Evolutionary conservation across 306 rosid species (phyloP).

Genomic region (Alnus rubra): DNA sequence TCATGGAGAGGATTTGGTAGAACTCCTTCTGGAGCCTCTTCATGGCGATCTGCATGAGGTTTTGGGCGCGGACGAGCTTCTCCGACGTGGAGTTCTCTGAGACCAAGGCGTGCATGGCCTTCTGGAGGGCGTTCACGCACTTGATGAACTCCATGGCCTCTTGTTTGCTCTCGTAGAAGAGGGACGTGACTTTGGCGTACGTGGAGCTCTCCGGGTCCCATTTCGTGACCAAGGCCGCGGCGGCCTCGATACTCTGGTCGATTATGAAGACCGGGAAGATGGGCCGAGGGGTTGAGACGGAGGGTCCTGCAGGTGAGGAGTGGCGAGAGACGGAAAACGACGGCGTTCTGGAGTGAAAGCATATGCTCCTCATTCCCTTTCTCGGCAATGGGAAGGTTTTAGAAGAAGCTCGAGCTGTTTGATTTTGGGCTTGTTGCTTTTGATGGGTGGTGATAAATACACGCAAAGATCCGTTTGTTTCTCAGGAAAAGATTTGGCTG

Average conservation of each 20-base stretch:
- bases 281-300: conserved; percentile 27
- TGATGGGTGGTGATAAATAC: too few species aligned
- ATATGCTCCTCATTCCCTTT: conserved; percentile 58
- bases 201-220: conserved; percentile 65
- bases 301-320: conserved; percentile 30
- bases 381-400: conserved; percentile 33
- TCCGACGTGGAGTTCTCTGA: conserved; percentile 38
- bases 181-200: conserved; percentile 62
- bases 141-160: conserved; percentile 60
- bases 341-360: conserved; percentile 41
- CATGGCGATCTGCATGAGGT: conserved; percentile 70
- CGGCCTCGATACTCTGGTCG: conserved; percentile 40
- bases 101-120: conserved; percentile 57
- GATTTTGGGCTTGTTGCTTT: too few species aligned
- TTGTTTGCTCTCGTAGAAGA: conserved; percentile 52
- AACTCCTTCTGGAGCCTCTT: conserved; percentile 71
- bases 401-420: too few species aligned
- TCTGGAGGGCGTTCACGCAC: conserved; percentile 59
- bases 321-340: conserved; percentile 28
- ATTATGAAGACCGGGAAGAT: conserved; percentile 32
- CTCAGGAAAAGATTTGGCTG: too few species aligned
- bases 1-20: conserved; percentile 65
- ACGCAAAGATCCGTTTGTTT: too few species aligned
- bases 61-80: conserved; percentile 48
- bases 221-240: conserved; percentile 46